phyloP scores from a whole-genome alignment of 169 alveolate species.

The Plasmodium gallinaceum region DNA sequence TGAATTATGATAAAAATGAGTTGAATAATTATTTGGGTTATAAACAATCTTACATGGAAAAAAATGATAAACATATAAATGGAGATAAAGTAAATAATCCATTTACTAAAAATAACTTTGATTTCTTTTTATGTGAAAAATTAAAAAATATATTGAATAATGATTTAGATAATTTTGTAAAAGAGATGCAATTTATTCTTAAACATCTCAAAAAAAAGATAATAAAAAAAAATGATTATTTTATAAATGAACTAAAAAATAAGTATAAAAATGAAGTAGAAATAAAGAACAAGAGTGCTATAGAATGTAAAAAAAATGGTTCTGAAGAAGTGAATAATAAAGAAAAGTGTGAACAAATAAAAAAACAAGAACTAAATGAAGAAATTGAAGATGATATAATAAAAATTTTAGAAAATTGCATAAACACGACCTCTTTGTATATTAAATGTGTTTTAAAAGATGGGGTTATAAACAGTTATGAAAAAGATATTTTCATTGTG shows the following conservation, averaged over 20 bases:
- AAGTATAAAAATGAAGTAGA: constrained; percentile 11
- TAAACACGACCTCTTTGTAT: constrained; percentile 56
- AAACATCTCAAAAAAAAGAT: constrained; percentile 47
- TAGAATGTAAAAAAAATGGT: neutral
- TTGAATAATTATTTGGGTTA: neutral
- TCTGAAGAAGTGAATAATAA: constrained; percentile 5
- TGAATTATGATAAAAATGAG: neutral
- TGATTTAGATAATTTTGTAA: constrained; percentile 46
- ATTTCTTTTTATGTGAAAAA: constrained; percentile 33
- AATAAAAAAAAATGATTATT: constrained; percentile 60
- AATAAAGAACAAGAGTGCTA: neutral
- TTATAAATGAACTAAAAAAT: constrained; percentile 25
- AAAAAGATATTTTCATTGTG: constrained; percentile 41
- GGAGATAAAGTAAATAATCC: constrained; percentile 2
- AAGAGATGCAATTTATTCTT: constrained; percentile 53
- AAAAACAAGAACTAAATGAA: constrained; percentile 2
- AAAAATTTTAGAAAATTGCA: constrained; percentile 58
- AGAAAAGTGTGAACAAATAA: neutral
- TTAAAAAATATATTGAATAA: constrained; percentile 40
- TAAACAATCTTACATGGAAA: neutral
- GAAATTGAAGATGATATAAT: constrained; percentile 30
- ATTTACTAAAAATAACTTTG: constrained; percentile 3
- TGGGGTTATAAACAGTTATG: constrained; percentile 14
- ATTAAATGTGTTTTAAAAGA: constrained; percentile 55
- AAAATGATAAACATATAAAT: neutral